Conservation (phyloP, 2,329 filamentous ascomycete species). For the Sarocladium oryzae region DNA sequence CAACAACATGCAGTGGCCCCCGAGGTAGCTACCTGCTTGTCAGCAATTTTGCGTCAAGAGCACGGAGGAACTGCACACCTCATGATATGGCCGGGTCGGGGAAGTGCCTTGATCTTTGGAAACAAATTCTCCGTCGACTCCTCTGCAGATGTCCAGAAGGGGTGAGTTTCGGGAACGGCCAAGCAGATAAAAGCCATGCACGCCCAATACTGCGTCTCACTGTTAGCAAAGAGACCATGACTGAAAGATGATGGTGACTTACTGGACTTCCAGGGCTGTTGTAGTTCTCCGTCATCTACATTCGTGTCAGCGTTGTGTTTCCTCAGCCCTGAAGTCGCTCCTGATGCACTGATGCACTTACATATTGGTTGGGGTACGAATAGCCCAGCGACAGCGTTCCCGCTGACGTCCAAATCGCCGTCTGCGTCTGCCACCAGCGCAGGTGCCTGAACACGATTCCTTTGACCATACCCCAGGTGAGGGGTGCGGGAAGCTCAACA, state of each 20-base stretch:
- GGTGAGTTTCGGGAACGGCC: constrained; percentile 60
- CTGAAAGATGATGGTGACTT: constrained; percentile 18
- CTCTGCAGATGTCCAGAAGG: constrained; percentile 68
- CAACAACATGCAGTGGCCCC: constrained; percentile 70
- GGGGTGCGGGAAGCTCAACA: constrained; percentile 62
- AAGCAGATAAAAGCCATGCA: constrained; percentile 72
- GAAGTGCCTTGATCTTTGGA: constrained; percentile 53
- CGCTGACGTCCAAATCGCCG: constrained; percentile 66
- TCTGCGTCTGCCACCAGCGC: constrained; percentile 72
- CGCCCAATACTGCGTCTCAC: constrained; percentile 60
- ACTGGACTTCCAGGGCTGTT: constrained; percentile 65
- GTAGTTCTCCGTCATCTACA: constrained; percentile 70
- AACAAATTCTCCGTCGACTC: constrained; percentile 50
- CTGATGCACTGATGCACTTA: constrained; percentile 24
- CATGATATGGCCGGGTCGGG: constrained; percentile 68
- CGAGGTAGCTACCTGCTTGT: constrained; percentile 44
- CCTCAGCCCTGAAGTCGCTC: too few species aligned
- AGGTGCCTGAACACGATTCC: constrained; percentile 68
- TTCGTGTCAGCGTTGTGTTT: constrained; percentile 11
- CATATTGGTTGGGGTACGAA: constrained; percentile 71
- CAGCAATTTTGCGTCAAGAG: too few species aligned
- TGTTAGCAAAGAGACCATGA: neutral
- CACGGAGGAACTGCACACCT: too few species aligned
- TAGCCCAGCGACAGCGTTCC: constrained; percentile 73
- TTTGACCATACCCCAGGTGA: constrained; percentile 75